Base-by-base conservation (phyloP, 129 eudicot genomes). In the Helianthus tuberosus region DNA sequence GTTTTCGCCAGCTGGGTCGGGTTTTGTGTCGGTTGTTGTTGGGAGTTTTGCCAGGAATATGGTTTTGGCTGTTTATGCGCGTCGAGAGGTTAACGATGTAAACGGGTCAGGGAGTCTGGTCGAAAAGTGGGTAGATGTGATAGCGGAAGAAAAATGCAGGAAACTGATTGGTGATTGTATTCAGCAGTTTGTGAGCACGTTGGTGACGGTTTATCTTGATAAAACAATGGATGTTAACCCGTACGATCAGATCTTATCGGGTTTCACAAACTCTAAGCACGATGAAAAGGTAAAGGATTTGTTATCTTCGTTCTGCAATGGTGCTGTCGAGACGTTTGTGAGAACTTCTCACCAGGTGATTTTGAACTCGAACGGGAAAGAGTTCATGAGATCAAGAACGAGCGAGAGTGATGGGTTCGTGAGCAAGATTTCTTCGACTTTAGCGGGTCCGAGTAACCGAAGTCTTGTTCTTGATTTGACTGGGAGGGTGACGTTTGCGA, bases 251-350 rank as follows among this genome's bases (percentile, higher is more conserved):
- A 16, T 95, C 6, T 84, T 91, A 68, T 73, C 89, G 1, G 97
- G 97, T 29, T 57, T 95, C 74, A 91, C 97, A 0, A 91, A 95
- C 76, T 97, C 99, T 23, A 91, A 91, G 62, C 99, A 95, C 44
- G 96, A 95, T 58, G 81, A 69, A 43, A 77, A 79, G 75, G 91
- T 83, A 3, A 91, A 71, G 44, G 99, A 91, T 16, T 50, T 91
- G 81, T 64, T 91, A 59, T 81, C 81, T n/a, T 27, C 84, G 0
- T 64, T 95, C 5, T 83, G 92, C 65, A 91, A 85, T 32, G 90
- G 91, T 17, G 93, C 99, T 1, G 78, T 91, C 8, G 96, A 89
- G 59, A 91, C 97, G 0, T 72, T 83, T 12, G 90, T 95, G 44
- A 82, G 61, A 75, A 91, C 97, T 32, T 83, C 96, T 36, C 87